phyloP scores from a whole-genome alignment of 495 filamentous ascomycete species.

The Trypethelium eluteriae region DNA sequence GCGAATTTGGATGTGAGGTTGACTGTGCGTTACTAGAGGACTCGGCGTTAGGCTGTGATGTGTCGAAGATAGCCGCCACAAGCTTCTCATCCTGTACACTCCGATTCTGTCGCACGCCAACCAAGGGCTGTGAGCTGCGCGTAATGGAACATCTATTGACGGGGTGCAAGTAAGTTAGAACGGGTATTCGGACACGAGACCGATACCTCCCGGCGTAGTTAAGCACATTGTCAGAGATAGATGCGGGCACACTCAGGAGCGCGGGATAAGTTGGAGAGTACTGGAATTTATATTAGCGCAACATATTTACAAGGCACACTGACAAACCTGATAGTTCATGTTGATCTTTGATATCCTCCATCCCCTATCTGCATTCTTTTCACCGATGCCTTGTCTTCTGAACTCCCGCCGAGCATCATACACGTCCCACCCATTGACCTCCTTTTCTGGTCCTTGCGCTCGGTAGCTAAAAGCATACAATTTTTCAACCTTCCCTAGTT shows the following conservation, averaged over 20 bases:
- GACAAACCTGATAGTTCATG: slow-evolving; percentile 60
- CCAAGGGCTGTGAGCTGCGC: slow-evolving; percentile 84
- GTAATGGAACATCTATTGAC: slow-evolving; percentile 97
- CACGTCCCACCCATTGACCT: slow-evolving; percentile 74
- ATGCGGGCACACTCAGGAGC: slow-evolving; percentile 70
- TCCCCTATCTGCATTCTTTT: slow-evolving; percentile 62
- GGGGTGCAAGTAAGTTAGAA: slow-evolving; percentile 85
- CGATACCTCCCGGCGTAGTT: slow-evolving; percentile 89
- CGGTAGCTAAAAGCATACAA: slow-evolving; percentile 84
- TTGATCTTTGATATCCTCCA: slow-evolving; percentile 95
- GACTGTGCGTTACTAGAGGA: background rate
- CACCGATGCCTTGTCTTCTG: slow-evolving; percentile 68
- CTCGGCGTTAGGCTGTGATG: slow-evolving; percentile 15
- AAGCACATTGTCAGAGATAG: slow-evolving; percentile 90
- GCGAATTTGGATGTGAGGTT: slow-evolving; percentile 17
- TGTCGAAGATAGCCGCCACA: slow-evolving; percentile 73
- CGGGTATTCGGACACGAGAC: slow-evolving; percentile 79
- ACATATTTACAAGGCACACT: slow-evolving; percentile 13
- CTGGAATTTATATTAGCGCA: slow-evolving; percentile 39
- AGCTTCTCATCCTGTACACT: slow-evolving; percentile 95
- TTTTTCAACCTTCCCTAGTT: slow-evolving; percentile 74
- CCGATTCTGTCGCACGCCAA: slow-evolving; percentile 77
- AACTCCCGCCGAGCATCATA: slow-evolving; percentile 82
- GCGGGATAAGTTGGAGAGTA: slow-evolving; percentile 96
- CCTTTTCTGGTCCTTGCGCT: slow-evolving; percentile 63